Conservation (phyloP, 1,284 basidiomycete genomes). For the Schizopora paradoxa region DNA sequence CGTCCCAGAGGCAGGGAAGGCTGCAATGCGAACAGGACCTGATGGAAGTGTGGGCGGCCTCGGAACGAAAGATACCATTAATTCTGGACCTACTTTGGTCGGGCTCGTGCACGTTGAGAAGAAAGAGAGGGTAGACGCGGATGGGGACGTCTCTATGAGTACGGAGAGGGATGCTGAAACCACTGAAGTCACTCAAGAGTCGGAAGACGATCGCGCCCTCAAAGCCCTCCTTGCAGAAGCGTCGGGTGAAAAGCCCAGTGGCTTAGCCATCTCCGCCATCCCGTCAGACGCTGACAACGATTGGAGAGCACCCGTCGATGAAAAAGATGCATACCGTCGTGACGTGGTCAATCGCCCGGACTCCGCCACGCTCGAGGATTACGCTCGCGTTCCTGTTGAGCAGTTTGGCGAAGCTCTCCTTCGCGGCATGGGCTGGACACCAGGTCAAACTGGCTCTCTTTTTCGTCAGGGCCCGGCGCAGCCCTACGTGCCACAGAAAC, state of each 20-base stretch:
- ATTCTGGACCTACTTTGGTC: conserved; percentile 57
- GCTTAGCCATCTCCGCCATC: conserved; percentile 45
- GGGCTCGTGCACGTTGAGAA: conserved; percentile 50
- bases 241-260: conserved; percentile 36
- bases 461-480: conserved; percentile 57
- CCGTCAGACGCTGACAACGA: conserved; percentile 36
- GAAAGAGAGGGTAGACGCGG: conserved; percentile 23
- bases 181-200: conserved; percentile 36
- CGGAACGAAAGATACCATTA: conserved; percentile 63
- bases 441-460: conserved; percentile 66
- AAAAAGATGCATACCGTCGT: conserved; percentile 75
- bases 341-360: conserved; percentile 79
- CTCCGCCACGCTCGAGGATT: conserved; percentile 76
- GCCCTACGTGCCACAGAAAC: conserved; percentile 74
- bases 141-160: conserved; percentile 12
- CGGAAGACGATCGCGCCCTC: conserved; percentile 70
- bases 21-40: conserved; percentile 51
- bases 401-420: conserved; percentile 93
- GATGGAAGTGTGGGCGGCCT: conserved; percentile 79
- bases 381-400: conserved; percentile 85
- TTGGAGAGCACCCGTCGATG: conserved; percentile 42
- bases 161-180: conserved; percentile 21
- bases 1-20: conserved; percentile 61
- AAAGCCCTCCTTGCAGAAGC: conserved; percentile 62
- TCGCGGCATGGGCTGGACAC: conserved; percentile 96